These are phyloP conservation scores for Mucor piriformis DNA, from an alignment of 371 early-diverging fungal species.

Conservation along the genomic window DNA sequence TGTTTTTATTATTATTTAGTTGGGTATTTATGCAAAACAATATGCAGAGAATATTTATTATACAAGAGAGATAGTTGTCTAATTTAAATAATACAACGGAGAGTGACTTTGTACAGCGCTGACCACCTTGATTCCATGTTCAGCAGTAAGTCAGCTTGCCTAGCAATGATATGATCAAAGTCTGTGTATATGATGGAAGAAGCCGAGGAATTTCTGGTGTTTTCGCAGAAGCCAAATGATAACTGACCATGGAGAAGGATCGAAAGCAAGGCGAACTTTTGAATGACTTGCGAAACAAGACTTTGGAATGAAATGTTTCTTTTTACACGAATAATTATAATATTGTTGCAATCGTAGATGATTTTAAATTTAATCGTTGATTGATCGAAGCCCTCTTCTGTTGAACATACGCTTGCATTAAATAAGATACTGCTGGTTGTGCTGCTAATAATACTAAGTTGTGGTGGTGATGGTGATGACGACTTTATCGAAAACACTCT, in stretches of 20 bases:
- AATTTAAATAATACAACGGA: constrained; percentile 7
- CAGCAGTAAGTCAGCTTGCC: not conserved
- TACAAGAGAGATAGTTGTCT: not conserved
- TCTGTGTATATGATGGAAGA: constrained; percentile 3
- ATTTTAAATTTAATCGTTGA: constrained; percentile 17
- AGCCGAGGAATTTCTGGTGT: not conserved
- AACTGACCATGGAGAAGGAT: constrained; percentile 5
- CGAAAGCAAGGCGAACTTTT: constrained; percentile 16
- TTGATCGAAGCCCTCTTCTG: constrained; percentile 3
- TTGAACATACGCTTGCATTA: constrained; percentile 1
- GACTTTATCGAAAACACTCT: constrained; percentile 1
- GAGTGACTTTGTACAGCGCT: constrained; percentile 1
- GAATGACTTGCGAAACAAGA: constrained; percentile 5
- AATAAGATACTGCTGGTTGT: constrained; percentile 2
- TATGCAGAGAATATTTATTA: not conserved
- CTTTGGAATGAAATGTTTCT: constrained; percentile 3
- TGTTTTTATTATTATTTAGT: too few relatives aligned
- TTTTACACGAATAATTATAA: constrained; percentile 16
- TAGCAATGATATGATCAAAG: not conserved
- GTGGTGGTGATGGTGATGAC: not conserved
- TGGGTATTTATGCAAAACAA: not conserved
- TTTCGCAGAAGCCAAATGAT: not conserved
- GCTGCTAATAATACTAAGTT: constrained; percentile 1
- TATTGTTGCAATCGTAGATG: constrained; percentile 15
- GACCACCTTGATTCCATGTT: constrained; percentile 5